Percentiles rank a stretch among this genome's conserved stretches.
Conservation (phyloP, 2,329 filamentous ascomycete genomes). For the Venturia oleaginea region DNA sequence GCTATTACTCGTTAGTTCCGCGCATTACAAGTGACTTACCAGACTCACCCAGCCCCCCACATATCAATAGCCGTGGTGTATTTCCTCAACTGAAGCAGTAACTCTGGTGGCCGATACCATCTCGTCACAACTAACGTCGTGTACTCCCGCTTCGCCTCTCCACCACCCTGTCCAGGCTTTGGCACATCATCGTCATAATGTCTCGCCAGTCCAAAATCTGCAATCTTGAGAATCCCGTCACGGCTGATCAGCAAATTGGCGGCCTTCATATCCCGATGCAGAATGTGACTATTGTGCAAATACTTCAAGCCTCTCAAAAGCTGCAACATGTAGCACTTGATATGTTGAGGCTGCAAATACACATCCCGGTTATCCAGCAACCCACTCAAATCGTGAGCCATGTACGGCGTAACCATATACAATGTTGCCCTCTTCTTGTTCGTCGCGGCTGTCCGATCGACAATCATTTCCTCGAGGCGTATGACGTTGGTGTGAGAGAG, state of each 20-base stretch:
- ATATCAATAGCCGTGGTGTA: slow-evolving; percentile 98
- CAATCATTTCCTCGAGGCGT: slow-evolving; percentile 87
- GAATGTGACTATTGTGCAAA: slow-evolving; percentile 72
- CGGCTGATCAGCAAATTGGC: slow-evolving; percentile 97
- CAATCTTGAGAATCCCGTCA: slow-evolving; percentile 85
- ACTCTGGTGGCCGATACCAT: slow-evolving; percentile 93
- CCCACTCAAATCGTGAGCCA: slow-evolving; percentile 97
- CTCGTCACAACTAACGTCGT: slow-evolving; percentile 93
- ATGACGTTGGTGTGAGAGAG: slow-evolving; percentile 87
- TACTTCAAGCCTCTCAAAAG: slow-evolving; percentile 83
- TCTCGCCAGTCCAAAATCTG: slow-evolving; percentile 89
- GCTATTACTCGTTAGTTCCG: slow-evolving; percentile 36
- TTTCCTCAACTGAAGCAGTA: slow-evolving; percentile 74
- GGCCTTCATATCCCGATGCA: slow-evolving; percentile 98
- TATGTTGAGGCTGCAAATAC: slow-evolving; percentile 76
- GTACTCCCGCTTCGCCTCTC: slow-evolving; percentile 81
- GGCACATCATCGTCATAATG: slow-evolving; percentile 85
- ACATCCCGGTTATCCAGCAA: slow-evolving; percentile 92
- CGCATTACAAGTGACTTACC: neutral
- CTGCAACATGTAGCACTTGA: slow-evolving; percentile 97
- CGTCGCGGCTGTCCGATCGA: slow-evolving; percentile 45
- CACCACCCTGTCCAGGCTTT: slow-evolving; percentile 65
- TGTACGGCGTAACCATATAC: slow-evolving; percentile 98
- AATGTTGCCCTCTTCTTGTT: slow-evolving; percentile 62
- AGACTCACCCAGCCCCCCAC: slow-evolving; percentile 84